Evolutionary conservation across 306 rosid genomes (phyloP).

Genomic region (Gastrolobium bilobum): DNA sequence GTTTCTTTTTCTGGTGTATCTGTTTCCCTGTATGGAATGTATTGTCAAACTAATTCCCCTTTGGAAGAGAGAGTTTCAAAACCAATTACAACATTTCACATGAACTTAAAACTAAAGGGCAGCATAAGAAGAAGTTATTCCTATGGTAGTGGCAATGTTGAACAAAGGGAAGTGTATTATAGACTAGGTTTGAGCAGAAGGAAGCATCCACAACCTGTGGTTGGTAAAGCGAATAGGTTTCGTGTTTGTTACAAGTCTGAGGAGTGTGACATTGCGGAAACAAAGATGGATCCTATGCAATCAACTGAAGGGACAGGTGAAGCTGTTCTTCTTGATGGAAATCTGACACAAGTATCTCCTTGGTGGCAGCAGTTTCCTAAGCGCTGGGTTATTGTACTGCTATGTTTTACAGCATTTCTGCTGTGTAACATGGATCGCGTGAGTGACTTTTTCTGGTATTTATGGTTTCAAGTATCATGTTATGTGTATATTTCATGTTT

Average conservation of each 20-base stretch:
- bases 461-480: conserved; percentile 14
- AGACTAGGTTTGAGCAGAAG: conserved; percentile 53
- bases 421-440: conserved; percentile 99
- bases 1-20: conserved; percentile 50
- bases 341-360: conserved; percentile 57
- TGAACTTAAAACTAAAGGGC: conserved; percentile 50
- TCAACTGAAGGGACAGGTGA: conserved; percentile 72
- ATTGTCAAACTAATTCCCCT: conserved; percentile 44
- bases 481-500: conserved; percentile 5
- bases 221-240: conserved; percentile 59
- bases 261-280: conserved; percentile 65
- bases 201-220: conserved; percentile 47
- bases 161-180: conserved; percentile 35
- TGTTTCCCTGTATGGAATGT: conserved; percentile 36
- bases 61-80: conserved; percentile 55
- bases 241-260: conserved; percentile 76
- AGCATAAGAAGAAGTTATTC: conserved; percentile 51
- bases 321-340: conserved; percentile 71
- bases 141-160: conserved; percentile 47
- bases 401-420: conserved; percentile 86
- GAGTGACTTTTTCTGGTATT: conserved; percentile 56
- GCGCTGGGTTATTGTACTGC: conserved; percentile 94
- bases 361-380: conserved; percentile 88
- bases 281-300: conserved; percentile 63
- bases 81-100: conserved; percentile 35